phyloP scores from a whole-genome alignment of 2,329 filamentous ascomycete genomes.

The Alternaria brassicicola region DNA sequence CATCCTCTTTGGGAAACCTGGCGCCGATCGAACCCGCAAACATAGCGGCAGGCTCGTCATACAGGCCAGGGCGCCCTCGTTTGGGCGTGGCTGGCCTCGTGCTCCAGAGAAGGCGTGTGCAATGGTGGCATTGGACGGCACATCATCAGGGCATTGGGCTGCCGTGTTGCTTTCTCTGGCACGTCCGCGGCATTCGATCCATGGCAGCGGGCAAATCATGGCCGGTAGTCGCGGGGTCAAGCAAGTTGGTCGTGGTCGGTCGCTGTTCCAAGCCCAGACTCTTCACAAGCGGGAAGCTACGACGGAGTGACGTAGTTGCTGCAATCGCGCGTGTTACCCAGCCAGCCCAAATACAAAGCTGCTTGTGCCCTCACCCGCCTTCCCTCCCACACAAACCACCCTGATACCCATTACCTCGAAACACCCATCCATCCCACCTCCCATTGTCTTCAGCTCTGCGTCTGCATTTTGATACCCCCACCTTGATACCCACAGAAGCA shows the following conservation, averaged over 20 bases:
- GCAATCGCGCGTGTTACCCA: conserved; percentile 21
- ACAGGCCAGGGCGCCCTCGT: conserved; percentile 4
- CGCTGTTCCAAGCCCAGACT: conserved; percentile 11
- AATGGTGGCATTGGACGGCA: conserved; percentile 5
- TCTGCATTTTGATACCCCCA: conserved; percentile 41
- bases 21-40: conserved; percentile 14
- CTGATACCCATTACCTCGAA: conserved; percentile 14
- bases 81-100: conserved; percentile 1
- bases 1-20: conserved; percentile 10
- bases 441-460: conserved; percentile 31
- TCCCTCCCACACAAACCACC: conserved; percentile 10
- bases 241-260: conserved; percentile 4
- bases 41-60: conserved; percentile 13
- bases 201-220: background rate
- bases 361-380: conserved; percentile 16
- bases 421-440: conserved; percentile 12
- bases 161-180: background rate
- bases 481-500: conserved; percentile 34
- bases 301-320: conserved; percentile 20
- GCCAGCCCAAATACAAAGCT: conserved; percentile 29
- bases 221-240: conserved; percentile 11
- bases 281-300: conserved; percentile 13
- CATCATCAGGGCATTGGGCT: background rate
- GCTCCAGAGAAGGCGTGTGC: background rate
- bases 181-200: conserved; percentile 3